Evolutionary conservation across 2,329 filamentous ascomycete genomes (phyloP), one percentile per base, ranked within the genome.

Genomic region (Ceratocystis colombiana): DNA sequence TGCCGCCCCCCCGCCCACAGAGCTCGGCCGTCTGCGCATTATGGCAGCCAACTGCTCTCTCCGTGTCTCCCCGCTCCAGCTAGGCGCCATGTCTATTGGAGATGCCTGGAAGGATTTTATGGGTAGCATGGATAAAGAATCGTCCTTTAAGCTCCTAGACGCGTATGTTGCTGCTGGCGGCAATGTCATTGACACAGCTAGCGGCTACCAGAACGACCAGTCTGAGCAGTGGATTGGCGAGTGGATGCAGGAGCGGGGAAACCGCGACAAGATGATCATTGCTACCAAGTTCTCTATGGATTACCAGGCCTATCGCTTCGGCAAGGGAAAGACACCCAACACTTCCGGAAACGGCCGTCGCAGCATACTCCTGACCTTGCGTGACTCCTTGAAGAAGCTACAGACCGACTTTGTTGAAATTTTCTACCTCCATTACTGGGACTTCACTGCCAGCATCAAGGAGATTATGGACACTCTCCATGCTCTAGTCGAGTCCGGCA

Each of bases 161-260:
- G 78, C 77, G 66, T 87, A 79, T 73, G 78, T 76, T 64, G 76
- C 77, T 17, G 75, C 79, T 0, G 85, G 85, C 3, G 85, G 86
- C 15, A 88, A 88, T 75, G 87, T 88, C 73, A 85, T 88, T 72
- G 86, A 88, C 73, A 87, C 84, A 0, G 74, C 81, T 70, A 83
- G 80, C 74, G 78, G 77, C 69, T 86, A 86, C 73, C 80, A 85
- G 70, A 70, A 79, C 67, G 82, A 81, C 64, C 74, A 86, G 70
- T 84, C 82, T 0, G 83, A 86, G 69, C 70, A 67, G 12, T 83
- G 79, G 78, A 71, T 86, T 20, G 83, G 83, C 20, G 81, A 84
- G 69, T 86, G 82, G 81, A 79, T 84, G 76, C 64, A 72, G 0
- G 64, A 70, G 1, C 77, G 78, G n/a, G 71, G 74, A 8, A 81